Evolutionary conservation across 352 stramenopile genomes (phyloP).

Genomic region (Peronospora belbahrii): DNA sequence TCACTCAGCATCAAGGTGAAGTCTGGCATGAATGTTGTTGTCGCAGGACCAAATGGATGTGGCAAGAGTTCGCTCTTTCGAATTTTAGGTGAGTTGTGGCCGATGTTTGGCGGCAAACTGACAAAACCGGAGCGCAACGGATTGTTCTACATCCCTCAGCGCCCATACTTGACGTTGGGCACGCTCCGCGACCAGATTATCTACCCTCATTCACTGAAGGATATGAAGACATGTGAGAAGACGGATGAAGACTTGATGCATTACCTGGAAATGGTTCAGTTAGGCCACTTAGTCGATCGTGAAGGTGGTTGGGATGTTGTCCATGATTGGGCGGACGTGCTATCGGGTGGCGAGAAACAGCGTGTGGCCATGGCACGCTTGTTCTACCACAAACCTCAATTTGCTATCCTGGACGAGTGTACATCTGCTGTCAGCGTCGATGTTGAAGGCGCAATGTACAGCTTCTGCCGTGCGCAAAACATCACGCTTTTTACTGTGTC

Average conservation of each 20-base stretch:
- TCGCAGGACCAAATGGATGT: conserved; percentile 76
- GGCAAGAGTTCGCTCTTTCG: conserved; percentile 87
- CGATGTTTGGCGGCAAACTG: conserved; percentile 64
- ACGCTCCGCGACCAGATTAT: conserved; percentile 86
- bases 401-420: conserved; percentile 87
- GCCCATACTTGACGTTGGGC: conserved; percentile 82
- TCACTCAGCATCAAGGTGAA: conserved; percentile 77
- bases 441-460: conserved; percentile 86
- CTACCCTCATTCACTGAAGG: conserved; percentile 72
- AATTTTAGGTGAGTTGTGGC: conserved; percentile 84
- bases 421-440: conserved; percentile 81
- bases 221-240: conserved; percentile 46
- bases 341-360: conserved; percentile 88
- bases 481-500: conserved; percentile 90
- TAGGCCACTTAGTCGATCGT: conserved; percentile 65
- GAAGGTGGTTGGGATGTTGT: conserved; percentile 75
- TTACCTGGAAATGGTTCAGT: conserved; percentile 75
- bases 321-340: conserved; percentile 82
- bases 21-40: conserved; percentile 86
- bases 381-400: conserved; percentile 88
- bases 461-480: conserved; percentile 70
- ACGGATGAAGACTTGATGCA: conserved; percentile 58
- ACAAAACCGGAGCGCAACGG: conserved; percentile 74
- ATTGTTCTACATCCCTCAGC: conserved; percentile 89
- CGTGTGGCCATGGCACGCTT: conserved; percentile 84